Conservation (phyloP, 768 basidiomycete species). For the Leccinum variicolor region DNA sequence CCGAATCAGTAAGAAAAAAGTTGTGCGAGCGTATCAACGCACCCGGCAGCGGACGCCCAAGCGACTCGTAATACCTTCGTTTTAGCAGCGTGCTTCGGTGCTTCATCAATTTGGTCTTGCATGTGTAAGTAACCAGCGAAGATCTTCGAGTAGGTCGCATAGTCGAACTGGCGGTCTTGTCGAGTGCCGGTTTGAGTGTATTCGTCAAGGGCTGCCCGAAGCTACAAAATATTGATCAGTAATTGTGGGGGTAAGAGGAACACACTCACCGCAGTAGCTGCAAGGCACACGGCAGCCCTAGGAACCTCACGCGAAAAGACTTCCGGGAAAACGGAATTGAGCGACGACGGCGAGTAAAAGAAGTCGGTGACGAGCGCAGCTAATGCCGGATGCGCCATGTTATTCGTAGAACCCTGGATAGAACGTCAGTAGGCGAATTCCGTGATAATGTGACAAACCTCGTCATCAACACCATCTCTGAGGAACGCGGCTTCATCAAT, state of each 20-base stretch:
- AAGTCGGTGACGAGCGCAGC: neutral
- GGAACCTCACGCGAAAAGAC: neutral
- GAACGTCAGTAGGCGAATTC: neutral
- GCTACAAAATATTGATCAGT: neutral
- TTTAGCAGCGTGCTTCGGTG: neutral
- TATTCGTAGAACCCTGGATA: neutral
- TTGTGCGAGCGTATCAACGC: neutral
- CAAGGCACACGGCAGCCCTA: neutral
- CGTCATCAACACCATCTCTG: neutral
- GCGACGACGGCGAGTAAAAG: neutral
- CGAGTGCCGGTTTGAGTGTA: neutral
- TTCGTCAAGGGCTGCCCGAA: neutral
- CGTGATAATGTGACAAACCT: neutral
- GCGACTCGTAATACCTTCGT: neutral
- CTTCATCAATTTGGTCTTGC: neutral
- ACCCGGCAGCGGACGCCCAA: neutral
- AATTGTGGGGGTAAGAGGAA: neutral
- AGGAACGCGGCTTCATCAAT: neutral
- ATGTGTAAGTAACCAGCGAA: neutral
- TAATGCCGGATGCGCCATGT: neutral
- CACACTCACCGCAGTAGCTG: neutral
- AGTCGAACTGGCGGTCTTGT: neutral
- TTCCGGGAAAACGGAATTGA: neutral
- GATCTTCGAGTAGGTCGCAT: neutral
- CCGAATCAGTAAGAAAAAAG: neutral